Base-by-base conservation (phyloP, 768 basidiomycete genomes). In the Lentinula lateritia region DNA sequence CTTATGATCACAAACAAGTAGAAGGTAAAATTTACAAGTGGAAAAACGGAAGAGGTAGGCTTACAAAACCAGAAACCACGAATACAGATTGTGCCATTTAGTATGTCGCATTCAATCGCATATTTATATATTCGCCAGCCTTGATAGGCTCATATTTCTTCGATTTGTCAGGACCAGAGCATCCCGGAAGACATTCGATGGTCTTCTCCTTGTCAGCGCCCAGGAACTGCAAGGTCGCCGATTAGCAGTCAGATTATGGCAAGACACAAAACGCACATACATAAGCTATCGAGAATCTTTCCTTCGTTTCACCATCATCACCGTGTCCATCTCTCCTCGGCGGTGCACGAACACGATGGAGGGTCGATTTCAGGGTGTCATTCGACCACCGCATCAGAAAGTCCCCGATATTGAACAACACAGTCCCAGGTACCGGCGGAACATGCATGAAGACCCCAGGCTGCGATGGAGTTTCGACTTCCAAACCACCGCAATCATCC, bases 211-310 rank as follows among this genome's bases (percentile, higher is more conserved):
- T 20, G 68, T 70, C 65, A 5, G 68, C 59, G 70, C 70, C 16
- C 50, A 60, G 53, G 23, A 71, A 75, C 73, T 71, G 63, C 55
- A 50, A 66, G 28, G 28, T 28, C 66, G 23, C 9, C 5, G 3
- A 10, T 28, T 10, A 39, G n/a, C 6, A 20, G 5, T 13, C 3
- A 32, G 18, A n/a, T 38, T 38, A 32, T 13, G 23, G 38, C 16
- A 41, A 28, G n/a, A 16, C 28, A 28, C 38, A 42, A 13, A 15
- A 46, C 28, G 41, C 32, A 65, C 73, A 42, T 43, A 76, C 74
- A 67, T 78, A 80, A 10, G 80, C 78, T 50, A 81, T 81, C 2
- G 78, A 79, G 64, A 76, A 79, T 28, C 80, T 70, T 23, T 74
- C 73, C 6, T 71, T 72, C 2, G 75, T 73, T 68, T 76, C 72